Evolutionary conservation across 495 filamentous ascomycete genomes (phyloP).

Genomic region (Rostrohypoxylon terebratum): DNA sequence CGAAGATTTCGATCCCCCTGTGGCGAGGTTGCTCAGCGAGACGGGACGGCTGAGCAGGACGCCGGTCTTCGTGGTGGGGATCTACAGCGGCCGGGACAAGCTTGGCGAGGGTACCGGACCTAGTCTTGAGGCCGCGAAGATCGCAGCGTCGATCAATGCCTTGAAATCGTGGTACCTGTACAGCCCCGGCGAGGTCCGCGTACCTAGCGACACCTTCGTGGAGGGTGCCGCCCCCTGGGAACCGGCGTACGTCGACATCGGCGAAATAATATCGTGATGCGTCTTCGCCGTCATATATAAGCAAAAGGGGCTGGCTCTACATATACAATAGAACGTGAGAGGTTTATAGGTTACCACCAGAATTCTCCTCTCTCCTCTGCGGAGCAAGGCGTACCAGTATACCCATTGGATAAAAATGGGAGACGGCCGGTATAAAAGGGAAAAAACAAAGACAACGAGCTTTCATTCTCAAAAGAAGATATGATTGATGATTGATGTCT

Average conservation of each 20-base stretch:
- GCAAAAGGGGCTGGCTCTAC: not conserved
- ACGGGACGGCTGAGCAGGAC: slow-evolving; percentile 83
- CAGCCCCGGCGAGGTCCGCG: slow-evolving; percentile 73
- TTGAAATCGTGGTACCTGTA: slow-evolving; percentile 97
- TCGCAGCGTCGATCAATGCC: slow-evolving; percentile 81
- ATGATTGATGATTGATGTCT: slow-evolving; percentile 12
- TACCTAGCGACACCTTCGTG: slow-evolving; percentile 83
- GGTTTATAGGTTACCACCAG: not conserved
- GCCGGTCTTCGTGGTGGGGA: slow-evolving; percentile 94
- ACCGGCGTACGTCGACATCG: slow-evolving; percentile 87
- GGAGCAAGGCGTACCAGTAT: slow-evolving; percentile 14
- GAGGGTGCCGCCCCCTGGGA: slow-evolving; percentile 74
- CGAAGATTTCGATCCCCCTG: slow-evolving; percentile 88
- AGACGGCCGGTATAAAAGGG: not conserved
- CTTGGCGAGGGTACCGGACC: slow-evolving; percentile 85
- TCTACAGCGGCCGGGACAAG: slow-evolving; percentile 88
- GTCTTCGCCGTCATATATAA: slow-evolving; percentile 34
- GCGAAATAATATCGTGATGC: slow-evolving; percentile 81
- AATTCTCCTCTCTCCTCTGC: slow-evolving; percentile 8
- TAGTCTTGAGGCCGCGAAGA: slow-evolving; percentile 79
- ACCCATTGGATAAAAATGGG: slow-evolving; percentile 19
- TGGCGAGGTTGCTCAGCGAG: slow-evolving; percentile 87
- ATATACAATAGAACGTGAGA: not conserved
- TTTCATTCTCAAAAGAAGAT: slow-evolving; percentile 10
- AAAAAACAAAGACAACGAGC: not conserved